These are phyloP conservation scores for Raffaelea arxii DNA, from an alignment of 2,329 filamentous ascomycete species.

Conservation along the genomic window DNA sequence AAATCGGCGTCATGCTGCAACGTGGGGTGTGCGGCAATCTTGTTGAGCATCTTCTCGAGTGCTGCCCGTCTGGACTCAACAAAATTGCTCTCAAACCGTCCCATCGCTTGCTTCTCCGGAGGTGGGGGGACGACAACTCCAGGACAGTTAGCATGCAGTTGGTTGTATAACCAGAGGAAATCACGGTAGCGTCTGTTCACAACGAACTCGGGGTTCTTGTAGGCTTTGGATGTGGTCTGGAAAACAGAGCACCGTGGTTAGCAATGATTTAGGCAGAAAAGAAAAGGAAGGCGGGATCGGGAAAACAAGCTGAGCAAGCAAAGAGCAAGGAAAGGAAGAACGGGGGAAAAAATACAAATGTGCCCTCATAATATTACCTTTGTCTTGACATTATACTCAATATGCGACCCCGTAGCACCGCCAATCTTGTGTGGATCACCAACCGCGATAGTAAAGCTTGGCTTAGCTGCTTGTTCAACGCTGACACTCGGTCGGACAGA, in stretches of 20 bases:
- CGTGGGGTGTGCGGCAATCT: slow-evolving; percentile 78
- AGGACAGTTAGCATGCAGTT: slow-evolving; percentile 87
- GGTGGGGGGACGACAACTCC: slow-evolving; percentile 92
- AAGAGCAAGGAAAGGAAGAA: not conserved
- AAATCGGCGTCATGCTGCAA: slow-evolving; percentile 88
- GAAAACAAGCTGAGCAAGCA: too few species aligned
- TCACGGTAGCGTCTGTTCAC: slow-evolving; percentile 92
- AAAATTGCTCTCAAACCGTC: slow-evolving; percentile 92
- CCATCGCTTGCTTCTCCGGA: slow-evolving; percentile 95
- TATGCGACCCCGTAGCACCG: slow-evolving; percentile 92
- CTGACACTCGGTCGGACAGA: slow-evolving; percentile 69
- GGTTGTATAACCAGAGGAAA: slow-evolving; percentile 96
- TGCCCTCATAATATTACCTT: slow-evolving; percentile 67
- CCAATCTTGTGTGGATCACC: slow-evolving; percentile 98
- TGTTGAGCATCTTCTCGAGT: slow-evolving; percentile 96
- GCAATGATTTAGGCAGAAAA: not conserved
- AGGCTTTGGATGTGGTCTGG: slow-evolving; percentile 90
- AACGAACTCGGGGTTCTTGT: slow-evolving; percentile 83
- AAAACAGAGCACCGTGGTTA: not conserved
- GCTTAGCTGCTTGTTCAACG: slow-evolving; percentile 87
- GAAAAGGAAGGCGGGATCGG: not conserved
- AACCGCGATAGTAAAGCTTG: slow-evolving; percentile 80
- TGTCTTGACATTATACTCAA: slow-evolving; percentile 91
- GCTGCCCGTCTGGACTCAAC: slow-evolving; percentile 87
- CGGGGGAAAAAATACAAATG: not conserved